Percentiles rank a stretch among this genome's conserved stretches.
These are phyloP conservation scores for Penicillium coffeae DNA, from an alignment of 495 filamentous ascomycete species.

Conservation along the genomic window DNA sequence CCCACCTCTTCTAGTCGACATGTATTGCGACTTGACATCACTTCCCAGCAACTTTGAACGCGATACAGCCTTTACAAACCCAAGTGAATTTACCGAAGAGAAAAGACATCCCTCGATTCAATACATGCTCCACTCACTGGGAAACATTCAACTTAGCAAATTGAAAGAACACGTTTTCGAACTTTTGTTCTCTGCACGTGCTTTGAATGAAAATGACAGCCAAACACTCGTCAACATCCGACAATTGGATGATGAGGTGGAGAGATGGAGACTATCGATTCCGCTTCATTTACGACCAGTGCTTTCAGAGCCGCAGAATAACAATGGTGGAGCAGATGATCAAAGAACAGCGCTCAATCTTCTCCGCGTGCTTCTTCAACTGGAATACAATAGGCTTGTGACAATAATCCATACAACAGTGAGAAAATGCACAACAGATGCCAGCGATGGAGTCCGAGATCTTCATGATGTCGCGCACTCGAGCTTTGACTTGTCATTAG, in stretches of 20 bases:
- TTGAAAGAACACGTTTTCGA: slow-evolving; percentile 15
- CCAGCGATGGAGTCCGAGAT: slow-evolving; percentile 3
- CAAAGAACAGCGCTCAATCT: background rate
- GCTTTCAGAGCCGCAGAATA: slow-evolving; percentile 11
- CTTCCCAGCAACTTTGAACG: slow-evolving; percentile 4
- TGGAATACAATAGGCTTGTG: slow-evolving; percentile 16
- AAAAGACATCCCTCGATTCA: background rate
- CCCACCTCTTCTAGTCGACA: slow-evolving; percentile 20
- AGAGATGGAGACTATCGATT: slow-evolving; percentile 16
- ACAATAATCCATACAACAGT: slow-evolving; percentile 17
- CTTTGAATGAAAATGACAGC: slow-evolving; percentile 6
- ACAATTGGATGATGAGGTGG: slow-evolving; percentile 16
- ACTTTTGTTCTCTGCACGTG: slow-evolving; percentile 10
- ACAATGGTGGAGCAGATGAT: background rate
- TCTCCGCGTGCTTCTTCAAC: slow-evolving; percentile 9
- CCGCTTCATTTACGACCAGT: slow-evolving; percentile 9
- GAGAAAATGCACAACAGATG: slow-evolving; percentile 10
- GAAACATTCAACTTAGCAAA: slow-evolving; percentile 8
- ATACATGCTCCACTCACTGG: slow-evolving; percentile 3
- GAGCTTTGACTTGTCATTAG: slow-evolving; percentile 17
- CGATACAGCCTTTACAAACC: slow-evolving; percentile 1
- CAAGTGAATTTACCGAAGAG: background rate
- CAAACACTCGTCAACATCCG: slow-evolving; percentile 14
- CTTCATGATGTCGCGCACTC: slow-evolving; percentile 21
- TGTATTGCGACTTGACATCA: slow-evolving; percentile 25